A percentile compares a stretch with the other conserved stretches of the same genome.
phyloP scores from a whole-genome alignment of 345 rosid species.

The Triadica sebifera region DNA sequence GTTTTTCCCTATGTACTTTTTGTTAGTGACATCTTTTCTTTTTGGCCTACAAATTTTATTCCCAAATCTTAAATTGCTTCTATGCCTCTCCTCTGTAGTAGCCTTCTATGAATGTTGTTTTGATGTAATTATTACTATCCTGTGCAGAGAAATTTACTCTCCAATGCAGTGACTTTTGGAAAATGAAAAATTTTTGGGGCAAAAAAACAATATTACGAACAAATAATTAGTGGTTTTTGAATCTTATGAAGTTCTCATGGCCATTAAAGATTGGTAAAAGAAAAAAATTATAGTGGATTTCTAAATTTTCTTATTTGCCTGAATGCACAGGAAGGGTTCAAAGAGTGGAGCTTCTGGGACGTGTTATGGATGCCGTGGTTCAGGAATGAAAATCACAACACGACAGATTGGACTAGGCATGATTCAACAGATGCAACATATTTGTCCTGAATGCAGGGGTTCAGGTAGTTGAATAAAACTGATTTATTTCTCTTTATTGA shows the following conservation, averaged over 20 bases:
- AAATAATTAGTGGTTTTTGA: not conserved
- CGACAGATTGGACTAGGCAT: conserved; percentile 47
- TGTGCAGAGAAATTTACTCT: too few relatives aligned
- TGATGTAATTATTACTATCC: too few relatives aligned
- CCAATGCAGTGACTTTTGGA: too few relatives aligned
- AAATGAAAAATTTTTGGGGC: too few relatives aligned
- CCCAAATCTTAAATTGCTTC: not conserved
- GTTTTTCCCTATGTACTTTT: not conserved
- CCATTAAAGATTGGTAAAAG: not conserved
- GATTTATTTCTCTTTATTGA: not conserved
- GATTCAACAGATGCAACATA: conserved; percentile 64
- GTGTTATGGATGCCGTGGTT: conserved; percentile 56
- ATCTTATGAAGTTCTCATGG: not conserved
- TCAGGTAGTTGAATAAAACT: conserved; percentile 27
- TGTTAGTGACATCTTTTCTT: not conserved
- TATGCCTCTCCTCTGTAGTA: not conserved
- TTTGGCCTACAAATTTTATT: not conserved
- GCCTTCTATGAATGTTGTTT: too few relatives aligned
- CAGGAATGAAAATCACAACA: conserved; percentile 53
- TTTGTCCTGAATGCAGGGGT: conserved; percentile 57
- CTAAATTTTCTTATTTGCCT: not conserved
- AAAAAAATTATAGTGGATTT: not conserved
- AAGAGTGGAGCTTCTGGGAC: conserved; percentile 46
- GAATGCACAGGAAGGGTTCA: conserved; percentile 50
- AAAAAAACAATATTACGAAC: too few relatives aligned